Base-by-base conservation (phyloP, 2,329 filamentous ascomycete genomes). In the Penicillium sp. region DNA sequence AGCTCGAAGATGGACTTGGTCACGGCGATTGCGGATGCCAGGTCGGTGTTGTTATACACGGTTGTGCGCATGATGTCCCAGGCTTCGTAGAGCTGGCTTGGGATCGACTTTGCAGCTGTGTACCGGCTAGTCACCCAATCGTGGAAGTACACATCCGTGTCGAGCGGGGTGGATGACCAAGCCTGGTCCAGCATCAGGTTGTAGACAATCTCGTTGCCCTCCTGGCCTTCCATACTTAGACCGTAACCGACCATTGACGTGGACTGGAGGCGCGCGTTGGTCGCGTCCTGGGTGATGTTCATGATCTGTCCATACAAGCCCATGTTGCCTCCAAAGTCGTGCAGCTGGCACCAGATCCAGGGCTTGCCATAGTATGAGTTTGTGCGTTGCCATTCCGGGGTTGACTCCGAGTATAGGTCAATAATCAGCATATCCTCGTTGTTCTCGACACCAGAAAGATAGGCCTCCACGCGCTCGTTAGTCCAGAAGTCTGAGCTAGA, bases 301-400 rank as follows among this genome's bases (percentile, higher is more conserved):
- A 68, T 59, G 13, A 78, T 65, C 49, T 77, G 75, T 1, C 75
- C 76, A 48, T 77, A 77, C 1, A 78, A 50, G 0, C 74, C 75
- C 64, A 71, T 68, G 52, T 73, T 77, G 13, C 71, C 73, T 5
- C 76, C 76, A 47, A 74, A 78, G 48, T 70, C 68, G 51, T 78
- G 76, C 6, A 79, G 59, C 52, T 77, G 64, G 52, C 75, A 77
- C 76, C 76, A 78, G 28, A 78, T 71, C 75, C 76, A 79, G 0
- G 73, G 71, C 52, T 77, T 77, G 14, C 75, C 75, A 47, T 70
- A 73, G 56, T 76, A 79, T 0, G 69, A 73, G 13, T 73, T 67
- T 0, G 74, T 77, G 7, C 73, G 65, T 51, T 72, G 71, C 76
- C 77, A 79, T 47, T 77, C 71, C 0, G 76, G 76, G 7, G 67